Evolutionary conservation across 306 rosid species (phyloP), one percentile per base, ranked within the genome.

Genomic region (Medicago arabica): DNA sequence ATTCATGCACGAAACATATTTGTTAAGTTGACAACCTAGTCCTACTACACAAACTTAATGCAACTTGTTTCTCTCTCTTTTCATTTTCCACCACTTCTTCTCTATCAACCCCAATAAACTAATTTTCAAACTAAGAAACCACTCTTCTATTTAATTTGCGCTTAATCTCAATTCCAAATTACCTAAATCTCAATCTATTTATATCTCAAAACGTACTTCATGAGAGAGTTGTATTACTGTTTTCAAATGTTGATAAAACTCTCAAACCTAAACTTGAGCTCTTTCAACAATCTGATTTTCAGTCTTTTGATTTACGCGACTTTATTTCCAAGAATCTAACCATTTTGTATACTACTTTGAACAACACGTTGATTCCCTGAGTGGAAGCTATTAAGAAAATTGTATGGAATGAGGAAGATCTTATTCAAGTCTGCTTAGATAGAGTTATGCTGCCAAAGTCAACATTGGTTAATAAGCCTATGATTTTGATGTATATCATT

Each of bases 401-500:
- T 38, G 70, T 80, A 7, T 11, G 14, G n/a, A 60, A 64, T 40
- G 76, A 82, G 63, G 69, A 53, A 10, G 83, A 74, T 54, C 69
- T 86, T 18, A 10, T 75, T 53, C 65, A 10, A 21, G 82, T 88
- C 76, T 85, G 68, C 75, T 50, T 87, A 86, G 66, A 85, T 36
- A 81, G 63, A 10, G 70, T 65, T 28, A 82, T 80, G 83, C 19
- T 82, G 19, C 76, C 78, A 41, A 88, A 54, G 82, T 82, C 85
- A 1, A 60, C 25, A 4, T 13, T 90, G 66, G 59, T 83, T 75
- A 21, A n/a, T 9, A 8, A 9, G 3, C 91, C 96, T 17, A 2
- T 1, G 4, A 25, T 71, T 85, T 83, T 90, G 72, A 84, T 84
- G 87, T 82, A 41, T 71, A 75, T 87, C 72, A 53, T 86, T 16